A percentile compares a stretch with the other conserved stretches of the same genome.
phyloP scores from a whole-genome alignment of 2,329 filamentous ascomycete species.

The Aspergillus pseudotamarii region DNA sequence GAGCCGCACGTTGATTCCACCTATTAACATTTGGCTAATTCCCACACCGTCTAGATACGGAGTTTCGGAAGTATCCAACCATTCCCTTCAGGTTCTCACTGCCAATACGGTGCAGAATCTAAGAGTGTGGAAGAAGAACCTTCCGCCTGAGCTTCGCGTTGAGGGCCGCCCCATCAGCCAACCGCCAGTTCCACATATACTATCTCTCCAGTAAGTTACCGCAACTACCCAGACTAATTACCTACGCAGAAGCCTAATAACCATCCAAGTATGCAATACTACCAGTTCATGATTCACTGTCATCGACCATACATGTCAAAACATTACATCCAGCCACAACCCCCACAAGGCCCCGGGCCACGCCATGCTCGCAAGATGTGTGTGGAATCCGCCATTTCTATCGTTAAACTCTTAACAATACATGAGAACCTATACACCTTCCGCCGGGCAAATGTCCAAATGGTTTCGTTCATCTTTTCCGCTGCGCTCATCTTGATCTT shows the following conservation, averaged over 20 bases:
- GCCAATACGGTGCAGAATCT: neutral
- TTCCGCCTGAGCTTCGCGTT: neutral
- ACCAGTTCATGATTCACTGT: neutral
- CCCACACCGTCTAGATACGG: neutral
- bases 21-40: no score
- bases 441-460: neutral
- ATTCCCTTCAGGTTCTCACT: neutral
- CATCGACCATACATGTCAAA: neutral
- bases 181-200: neutral
- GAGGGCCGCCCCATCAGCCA: neutral
- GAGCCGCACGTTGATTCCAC: no score
- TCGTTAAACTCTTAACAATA: neutral
- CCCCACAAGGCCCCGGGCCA: neutral
- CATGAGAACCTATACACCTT: neutral
- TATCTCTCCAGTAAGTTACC: neutral
- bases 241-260: no score
- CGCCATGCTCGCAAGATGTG: neutral
- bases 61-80: neutral
- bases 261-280: neutral
- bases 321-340: neutral
- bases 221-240: no score
- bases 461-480: neutral
- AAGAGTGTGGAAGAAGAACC: neutral
- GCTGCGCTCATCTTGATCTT: neutral
- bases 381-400: neutral